These are phyloP conservation scores for Linnemannia hyalina DNA, from an alignment of 192 early-diverging fungal species.

Conservation along the genomic window DNA sequence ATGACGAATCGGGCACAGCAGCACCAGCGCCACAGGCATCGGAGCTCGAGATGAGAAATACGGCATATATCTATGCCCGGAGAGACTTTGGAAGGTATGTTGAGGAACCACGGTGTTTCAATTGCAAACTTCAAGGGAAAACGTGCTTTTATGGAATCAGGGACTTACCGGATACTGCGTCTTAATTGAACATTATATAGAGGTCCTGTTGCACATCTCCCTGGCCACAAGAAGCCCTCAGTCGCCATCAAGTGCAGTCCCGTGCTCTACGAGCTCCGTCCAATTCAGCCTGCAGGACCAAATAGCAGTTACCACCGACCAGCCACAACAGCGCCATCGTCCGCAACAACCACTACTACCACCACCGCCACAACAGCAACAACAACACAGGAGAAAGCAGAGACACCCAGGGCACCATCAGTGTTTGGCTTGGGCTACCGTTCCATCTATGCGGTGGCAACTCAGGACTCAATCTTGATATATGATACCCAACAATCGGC, in stretches of 20 bases:
- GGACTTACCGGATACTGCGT: not conserved
- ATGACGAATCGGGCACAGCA: constrained; percentile 21
- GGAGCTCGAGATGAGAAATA: constrained; percentile 65
- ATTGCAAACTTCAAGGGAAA: not conserved
- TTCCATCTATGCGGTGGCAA: constrained; percentile 87
- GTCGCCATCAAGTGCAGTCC: constrained; percentile 84
- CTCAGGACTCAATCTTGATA: constrained; percentile 84
- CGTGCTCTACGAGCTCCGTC: constrained; percentile 63
- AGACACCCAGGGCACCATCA: constrained; percentile 13
- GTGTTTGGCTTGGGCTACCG: constrained; percentile 74
- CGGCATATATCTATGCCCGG: constrained; percentile 76
- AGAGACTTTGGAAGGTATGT: constrained; percentile 66
- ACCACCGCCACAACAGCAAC: constrained; percentile 1
- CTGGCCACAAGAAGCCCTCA: constrained; percentile 81
- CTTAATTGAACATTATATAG: constrained; percentile 26
- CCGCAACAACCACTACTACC: constrained; percentile 6
- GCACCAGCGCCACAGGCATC: constrained; percentile 11
- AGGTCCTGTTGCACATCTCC: constrained; percentile 77
- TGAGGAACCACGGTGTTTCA: not conserved
- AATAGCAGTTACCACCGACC: constrained; percentile 9
- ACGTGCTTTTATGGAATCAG: not conserved
- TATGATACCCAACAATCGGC: constrained; percentile 87
- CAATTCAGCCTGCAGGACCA: constrained; percentile 22
- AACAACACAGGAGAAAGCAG: constrained; percentile 13
- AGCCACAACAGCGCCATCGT: not conserved